Base-by-base conservation (phyloP, 352 stramenopile genomes). In the Globisporangium alternatum region DNA sequence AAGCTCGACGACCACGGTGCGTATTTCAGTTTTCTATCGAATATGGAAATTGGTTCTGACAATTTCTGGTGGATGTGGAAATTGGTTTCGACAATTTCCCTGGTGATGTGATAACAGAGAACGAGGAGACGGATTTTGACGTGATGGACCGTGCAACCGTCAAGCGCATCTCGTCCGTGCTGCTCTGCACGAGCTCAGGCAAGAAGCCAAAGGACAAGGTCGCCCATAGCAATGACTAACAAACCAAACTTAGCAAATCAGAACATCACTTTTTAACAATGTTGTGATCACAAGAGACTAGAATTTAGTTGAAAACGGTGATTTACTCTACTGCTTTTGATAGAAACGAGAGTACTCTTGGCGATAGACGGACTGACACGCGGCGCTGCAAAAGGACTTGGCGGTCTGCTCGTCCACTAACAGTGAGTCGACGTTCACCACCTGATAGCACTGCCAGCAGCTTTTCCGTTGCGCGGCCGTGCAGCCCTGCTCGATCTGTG, bases 391-490 rank as follows among this genome's bases (percentile, higher is more conserved):
- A 62, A 95, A 95, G 2, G 43, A 49, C 19, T 88, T 88, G 2
- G 62, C 60, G 9, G 79, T 86, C 52, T 72, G 64, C 0, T 64
- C 58, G 37, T 93, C 86, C 5, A 69, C 54, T 0, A 89, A 43
- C 12, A 91, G 62, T 2, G 44, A 47, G 9, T 89, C 78, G 5
- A 66, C 66, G 44, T 66, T 68, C 35, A 76, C 63, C 19, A 95
- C 61, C 4, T 69, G 71, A 66, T 95, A 95, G 58, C 86, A 95
- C 39, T 95, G 84, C 86, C 86, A 95, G 55, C 84, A 95, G 62
- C 83, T 88, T 64, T 83, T 86, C 25, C 77, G 76, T 37, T 79
- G 67, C 7, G 62, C 71, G 12, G 80, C 74, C 0, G 64, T 57
- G 17, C 75, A 80, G 2, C 75, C 68, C 49, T 76, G 83, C 54